Conservation (phyloP, 352 stramenopile genomes). For the Pilasporangium apinafurcum region DNA sequence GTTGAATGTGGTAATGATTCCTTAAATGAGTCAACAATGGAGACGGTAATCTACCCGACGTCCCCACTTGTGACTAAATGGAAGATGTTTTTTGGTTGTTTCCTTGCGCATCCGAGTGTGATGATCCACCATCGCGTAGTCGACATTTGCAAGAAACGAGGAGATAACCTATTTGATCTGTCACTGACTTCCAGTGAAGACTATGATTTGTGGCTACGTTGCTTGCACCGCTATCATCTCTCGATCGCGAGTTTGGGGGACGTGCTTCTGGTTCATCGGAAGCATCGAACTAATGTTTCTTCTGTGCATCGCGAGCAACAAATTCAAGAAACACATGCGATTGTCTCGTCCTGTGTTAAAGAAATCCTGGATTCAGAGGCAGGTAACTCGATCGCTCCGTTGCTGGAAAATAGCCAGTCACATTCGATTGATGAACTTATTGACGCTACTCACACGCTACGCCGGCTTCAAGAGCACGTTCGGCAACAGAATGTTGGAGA, state of each 20-base stretch:
- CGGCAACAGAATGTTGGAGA: no score
- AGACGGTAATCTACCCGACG: conserved; percentile 38
- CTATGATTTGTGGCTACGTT: conserved; percentile 79
- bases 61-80: conserved; percentile 52
- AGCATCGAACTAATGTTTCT: conserved; percentile 15
- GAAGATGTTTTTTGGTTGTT: conserved; percentile 76
- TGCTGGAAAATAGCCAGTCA: no score
- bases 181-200: conserved; percentile 49
- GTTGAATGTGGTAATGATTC: no score
- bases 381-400: no score
- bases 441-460: conserved; percentile 14
- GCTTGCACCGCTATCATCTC: conserved; percentile 24
- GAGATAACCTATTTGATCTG: conserved; percentile 35
- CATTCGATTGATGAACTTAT: conserved; percentile 12
- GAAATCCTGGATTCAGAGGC: no score
- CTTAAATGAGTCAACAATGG: conserved; percentile 5
- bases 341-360: no score
- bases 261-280: conserved; percentile 44
- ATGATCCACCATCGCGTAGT: conserved; percentile 58
- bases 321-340: conserved; percentile 31
- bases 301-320: conserved; percentile 20
- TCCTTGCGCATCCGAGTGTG: conserved; percentile 70
- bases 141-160: conserved; percentile 10
- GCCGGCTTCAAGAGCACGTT: conserved; percentile 14
- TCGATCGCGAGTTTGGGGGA: conserved; percentile 47